A percentile compares a stretch with the other conserved stretches of the same genome.
Conservation (phyloP, 2,329 filamentous ascomycete species). For the Pyrenophora tritici-repentis region DNA sequence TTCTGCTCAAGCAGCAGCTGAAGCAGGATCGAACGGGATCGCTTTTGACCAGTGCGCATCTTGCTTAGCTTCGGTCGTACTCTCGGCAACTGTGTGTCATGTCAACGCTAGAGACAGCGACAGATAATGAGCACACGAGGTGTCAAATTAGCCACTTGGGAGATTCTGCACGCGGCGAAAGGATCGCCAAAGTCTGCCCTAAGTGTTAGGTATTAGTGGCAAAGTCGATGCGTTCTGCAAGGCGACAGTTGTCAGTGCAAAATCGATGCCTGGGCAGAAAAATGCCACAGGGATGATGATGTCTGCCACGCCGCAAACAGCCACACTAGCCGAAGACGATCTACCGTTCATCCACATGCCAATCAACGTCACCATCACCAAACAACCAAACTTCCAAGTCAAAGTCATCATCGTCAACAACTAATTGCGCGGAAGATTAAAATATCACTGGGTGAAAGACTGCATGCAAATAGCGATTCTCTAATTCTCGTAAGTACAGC, state of each 20-base stretch:
- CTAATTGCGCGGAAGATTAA: too few species aligned
- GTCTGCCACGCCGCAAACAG: neutral
- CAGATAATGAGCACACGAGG: too few species aligned
- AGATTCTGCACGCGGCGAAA: neutral
- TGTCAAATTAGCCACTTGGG: neutral
- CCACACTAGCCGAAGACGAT: constrained; percentile 1
- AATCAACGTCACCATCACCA: neutral
- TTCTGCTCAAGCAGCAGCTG: constrained; percentile 17
- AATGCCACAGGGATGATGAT: neutral
- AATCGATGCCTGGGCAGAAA: constrained; percentile 9
- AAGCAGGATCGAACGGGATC: constrained; percentile 2
- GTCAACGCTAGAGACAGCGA: neutral
- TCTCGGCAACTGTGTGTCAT: constrained; percentile 9
- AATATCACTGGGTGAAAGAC: neutral
- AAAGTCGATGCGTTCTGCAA: neutral
- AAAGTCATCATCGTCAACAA: neutral
- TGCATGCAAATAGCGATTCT: too few species aligned
- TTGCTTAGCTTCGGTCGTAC: constrained; percentile 9
- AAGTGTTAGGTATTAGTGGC: neutral
- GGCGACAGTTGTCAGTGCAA: neutral
- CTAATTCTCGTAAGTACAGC: too few species aligned
- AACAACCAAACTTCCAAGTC: neutral
- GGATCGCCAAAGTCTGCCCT: neutral
- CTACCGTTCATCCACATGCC: neutral
- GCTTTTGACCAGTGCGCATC: constrained; percentile 1